These are phyloP conservation scores for Epithemia pelagica DNA, from an alignment of 108 stramenopile genomes.

Conservation along the genomic window DNA sequence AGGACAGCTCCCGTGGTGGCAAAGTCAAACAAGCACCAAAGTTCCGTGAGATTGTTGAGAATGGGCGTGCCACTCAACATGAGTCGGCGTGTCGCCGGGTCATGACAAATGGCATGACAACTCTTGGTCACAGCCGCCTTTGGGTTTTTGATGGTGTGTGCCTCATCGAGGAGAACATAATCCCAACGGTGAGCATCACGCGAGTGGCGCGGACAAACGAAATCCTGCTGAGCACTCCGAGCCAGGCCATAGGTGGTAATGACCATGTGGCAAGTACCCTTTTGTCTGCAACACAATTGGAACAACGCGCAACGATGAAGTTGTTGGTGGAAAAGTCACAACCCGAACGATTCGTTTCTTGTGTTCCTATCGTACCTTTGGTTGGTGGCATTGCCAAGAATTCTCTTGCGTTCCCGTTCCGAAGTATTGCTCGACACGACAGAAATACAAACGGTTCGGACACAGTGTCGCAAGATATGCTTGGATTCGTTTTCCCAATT, in stretches of 20 bases:
- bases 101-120: constrained; percentile 45
- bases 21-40: constrained; percentile 92
- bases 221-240: constrained; percentile 1
- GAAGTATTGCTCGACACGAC: constrained; percentile 49
- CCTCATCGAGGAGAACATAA: constrained; percentile 95
- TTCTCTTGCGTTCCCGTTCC: constrained; percentile 25
- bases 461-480: constrained; percentile 36
- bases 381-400: constrained; percentile 35
- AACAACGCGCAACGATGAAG: no score
- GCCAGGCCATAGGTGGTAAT: constrained; percentile 78
- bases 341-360: no score
- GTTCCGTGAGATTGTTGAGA: constrained; percentile 88
- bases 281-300: no score
- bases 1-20: constrained; percentile 65
- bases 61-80: constrained; percentile 93
- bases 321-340: no score
- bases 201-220: constrained; percentile 1
- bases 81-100: constrained; percentile 54
- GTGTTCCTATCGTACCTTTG: constrained; percentile 6
- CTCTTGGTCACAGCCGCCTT: constrained; percentile 56
- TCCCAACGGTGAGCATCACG: constrained; percentile 46
- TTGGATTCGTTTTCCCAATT: constrained; percentile 73
- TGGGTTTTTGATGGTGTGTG: constrained; percentile 91
- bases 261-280: constrained; percentile 29
- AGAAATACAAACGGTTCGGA: constrained; percentile 35